Base-by-base conservation (phyloP, 176 grass and related monocot genomes). In the Chrysopogon serrulatus region DNA sequence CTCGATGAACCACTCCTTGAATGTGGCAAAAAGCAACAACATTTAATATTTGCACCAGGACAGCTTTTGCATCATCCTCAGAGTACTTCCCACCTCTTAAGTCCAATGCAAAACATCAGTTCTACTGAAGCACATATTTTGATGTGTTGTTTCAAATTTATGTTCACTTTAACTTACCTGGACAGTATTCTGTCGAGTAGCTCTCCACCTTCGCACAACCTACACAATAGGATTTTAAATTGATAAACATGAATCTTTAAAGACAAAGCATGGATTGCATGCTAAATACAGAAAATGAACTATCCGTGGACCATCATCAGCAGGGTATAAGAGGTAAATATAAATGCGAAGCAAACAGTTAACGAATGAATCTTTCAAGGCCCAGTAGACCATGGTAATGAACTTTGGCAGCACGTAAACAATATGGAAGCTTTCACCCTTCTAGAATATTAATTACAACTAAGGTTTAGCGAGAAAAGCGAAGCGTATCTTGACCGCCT, bases 11-110 rank as follows among this genome's bases (percentile, higher is more conserved):
- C 69, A 95, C 93, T 76, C 93, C 93, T 88, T 95, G 93, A 65
- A 95, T 89, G 88, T 95, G 93, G 76, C 87, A 95, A 88, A 95
- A 95, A 23, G 93, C 82, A 64, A 92, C 93, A 15, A 95, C 93
- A 69, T 77, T 92, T 57, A 95, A 87, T 84, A 95, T 90, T 75
- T 95, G 93, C 47, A 90, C 87, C 57, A 95, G 68, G 71, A 95
- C 90, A 78, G 90, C 90, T 78, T 95, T 95, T 40, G 93, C 90
- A 84, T 95, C 90, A 76, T 95, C 93, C 88, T 95, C 93, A 0
- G 90, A 90, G 85, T 90, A 95, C 84, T 92, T 95, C 4, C 93
- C 93, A 84, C 93, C 93, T 83, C 93, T 95, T 95, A 56, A 88
- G 74, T 17, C 32, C 66, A 43, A 82, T 72, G 45, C 43, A 61